phyloP scores from a whole-genome alignment of 2,329 filamentous ascomycete genomes.

The Ceratocystis cubensis region DNA sequence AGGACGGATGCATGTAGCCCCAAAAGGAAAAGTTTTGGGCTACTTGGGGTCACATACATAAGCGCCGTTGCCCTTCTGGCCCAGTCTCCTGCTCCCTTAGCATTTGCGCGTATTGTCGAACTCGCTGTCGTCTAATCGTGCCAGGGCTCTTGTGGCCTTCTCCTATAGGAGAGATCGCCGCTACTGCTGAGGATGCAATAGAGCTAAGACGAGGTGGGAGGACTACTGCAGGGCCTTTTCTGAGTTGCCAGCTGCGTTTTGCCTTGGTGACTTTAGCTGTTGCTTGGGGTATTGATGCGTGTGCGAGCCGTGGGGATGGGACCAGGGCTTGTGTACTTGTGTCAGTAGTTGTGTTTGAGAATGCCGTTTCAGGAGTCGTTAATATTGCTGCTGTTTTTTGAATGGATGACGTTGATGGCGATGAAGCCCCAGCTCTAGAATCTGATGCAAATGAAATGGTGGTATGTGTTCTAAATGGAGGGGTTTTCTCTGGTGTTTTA shows the following conservation, averaged over 20 bases:
- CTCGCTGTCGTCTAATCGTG: constrained; percentile 34
- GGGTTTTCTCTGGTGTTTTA: background rate
- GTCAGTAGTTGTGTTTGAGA: background rate
- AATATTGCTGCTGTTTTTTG: too few species aligned
- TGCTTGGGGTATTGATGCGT: background rate
- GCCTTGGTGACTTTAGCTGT: background rate
- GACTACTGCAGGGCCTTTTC: background rate
- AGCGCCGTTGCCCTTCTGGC: constrained; percentile 26
- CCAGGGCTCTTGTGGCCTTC: constrained; percentile 32
- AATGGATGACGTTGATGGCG: background rate
- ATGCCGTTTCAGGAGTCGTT: background rate
- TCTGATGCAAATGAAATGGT: constrained; percentile 6
- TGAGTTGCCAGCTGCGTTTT: background rate
- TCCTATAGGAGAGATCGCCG: background rate
- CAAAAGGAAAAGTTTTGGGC: background rate
- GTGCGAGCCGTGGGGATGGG: background rate
- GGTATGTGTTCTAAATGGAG: background rate
- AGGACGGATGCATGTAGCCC: background rate
- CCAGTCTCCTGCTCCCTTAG: constrained; percentile 31
- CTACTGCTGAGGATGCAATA: constrained; percentile 3
- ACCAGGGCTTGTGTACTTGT: background rate
- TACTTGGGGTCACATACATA: constrained; percentile 30
- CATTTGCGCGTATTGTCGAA: constrained; percentile 34
- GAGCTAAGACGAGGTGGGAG: background rate
- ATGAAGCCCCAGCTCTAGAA: background rate